Base-by-base conservation (phyloP, 495 filamentous ascomycete genomes). In the Rhizodiscina lignyota region DNA sequence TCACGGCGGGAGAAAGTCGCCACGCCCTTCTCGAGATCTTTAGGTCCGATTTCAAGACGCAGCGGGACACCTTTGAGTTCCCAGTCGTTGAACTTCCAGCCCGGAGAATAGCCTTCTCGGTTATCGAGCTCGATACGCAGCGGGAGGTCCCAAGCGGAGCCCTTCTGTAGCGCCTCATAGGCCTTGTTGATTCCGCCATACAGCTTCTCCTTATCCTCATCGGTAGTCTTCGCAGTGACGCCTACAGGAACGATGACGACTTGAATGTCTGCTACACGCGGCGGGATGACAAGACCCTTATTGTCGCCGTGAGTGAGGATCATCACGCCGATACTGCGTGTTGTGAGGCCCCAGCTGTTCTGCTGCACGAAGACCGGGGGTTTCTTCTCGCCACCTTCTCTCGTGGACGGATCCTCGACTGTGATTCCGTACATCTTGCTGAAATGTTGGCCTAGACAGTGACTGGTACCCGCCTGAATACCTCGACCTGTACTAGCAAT, bases 81-180 rank as follows among this genome's bases (percentile, higher is more conserved):
- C 79, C 80, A 92, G 59, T 96, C 82, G 63, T 89, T 89, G 68
- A 96, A 94, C 58, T 97, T 96, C 71, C 76, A 94, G 42, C 82
- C 87, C 11, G 89, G 84, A 38, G 82, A 86, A 63, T 93, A 85
- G 38, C 72, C 75, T 5, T 93, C 83, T 28, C 89, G 74, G 42
- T 66, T 61, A 54, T 97, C 89, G 38, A 72, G 70, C 28, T 83
- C 61, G 27, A 66, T 51, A 5, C 64, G 59, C 1, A 67, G 49
- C 21, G 53, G 44, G n/a, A n/a, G n/a, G n/a, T n/a, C n/a, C n/a
- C n/a, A n/a, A 19, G 45, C 54, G 19, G 10, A 10, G n/a, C 54
- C 50, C 26, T 58, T 48, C 30, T 20, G 33, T 20, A 66, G 52
- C 37, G 55, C 67, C 15, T 58, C 52, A 38, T 67, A 68, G 27